Evolutionary conservation across 148 eudicot species (phyloP).

Genomic region (Arctostaphylos glauca): DNA sequence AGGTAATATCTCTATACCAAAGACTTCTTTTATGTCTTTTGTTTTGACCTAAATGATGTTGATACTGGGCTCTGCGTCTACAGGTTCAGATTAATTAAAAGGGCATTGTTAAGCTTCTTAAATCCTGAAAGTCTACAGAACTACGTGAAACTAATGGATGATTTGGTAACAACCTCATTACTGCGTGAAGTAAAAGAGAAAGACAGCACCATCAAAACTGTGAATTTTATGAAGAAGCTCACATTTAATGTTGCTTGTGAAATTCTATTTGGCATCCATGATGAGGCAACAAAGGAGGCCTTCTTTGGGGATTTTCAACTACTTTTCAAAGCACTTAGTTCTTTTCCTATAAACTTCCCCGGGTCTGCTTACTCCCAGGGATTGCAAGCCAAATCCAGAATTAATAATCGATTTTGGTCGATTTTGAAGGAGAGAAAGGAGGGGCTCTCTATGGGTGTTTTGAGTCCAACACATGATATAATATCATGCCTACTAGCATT

Average conservation of each 20-base stretch:
- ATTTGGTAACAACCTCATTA: background rate
- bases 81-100: conserved; percentile 17
- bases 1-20: background rate
- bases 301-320: conserved; percentile 2
- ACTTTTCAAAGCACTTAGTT: conserved; percentile 13
- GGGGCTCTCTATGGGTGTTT: background rate
- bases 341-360: conserved; percentile 11
- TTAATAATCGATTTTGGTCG: background rate
- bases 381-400: conserved; percentile 10
- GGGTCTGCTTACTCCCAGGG: conserved; percentile 13
- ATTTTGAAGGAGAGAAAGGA: conserved; percentile 15
- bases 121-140: conserved; percentile 17
- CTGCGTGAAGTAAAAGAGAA: conserved; percentile 1
- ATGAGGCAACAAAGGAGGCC: conserved; percentile 3
- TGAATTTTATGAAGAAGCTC: conserved; percentile 18
- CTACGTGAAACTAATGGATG: conserved; percentile 18
- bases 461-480: conserved; percentile 1
- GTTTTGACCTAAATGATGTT: background rate
- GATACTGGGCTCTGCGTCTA: background rate
- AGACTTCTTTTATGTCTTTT: background rate
- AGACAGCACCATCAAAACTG: conserved; percentile 6
- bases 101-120: conserved; percentile 18
- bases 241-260: conserved; percentile 12
- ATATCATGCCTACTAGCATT: conserved; percentile 1
- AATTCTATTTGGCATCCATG: conserved; percentile 19